A percentile compares a stretch with the other conserved stretches of the same genome.
phyloP scores from a whole-genome alignment of 2,329 filamentous ascomycete genomes.

The Ceratocystis diversiconidia region DNA sequence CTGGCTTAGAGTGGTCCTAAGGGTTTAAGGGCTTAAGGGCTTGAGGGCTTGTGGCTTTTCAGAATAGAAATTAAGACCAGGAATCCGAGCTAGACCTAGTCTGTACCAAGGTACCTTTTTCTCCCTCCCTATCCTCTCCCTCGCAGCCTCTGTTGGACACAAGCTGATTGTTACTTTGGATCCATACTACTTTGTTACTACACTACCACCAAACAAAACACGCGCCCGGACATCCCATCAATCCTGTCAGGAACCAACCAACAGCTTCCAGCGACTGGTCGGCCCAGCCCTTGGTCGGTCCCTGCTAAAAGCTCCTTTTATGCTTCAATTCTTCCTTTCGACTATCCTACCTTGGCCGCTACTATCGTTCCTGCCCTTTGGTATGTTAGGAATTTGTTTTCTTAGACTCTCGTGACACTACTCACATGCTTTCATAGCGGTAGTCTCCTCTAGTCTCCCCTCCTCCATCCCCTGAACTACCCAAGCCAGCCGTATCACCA shows the following conservation, averaged over 20 bases:
- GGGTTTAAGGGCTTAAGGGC: background rate
- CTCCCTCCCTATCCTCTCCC: too few species aligned
- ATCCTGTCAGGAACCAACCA: constrained; percentile 2
- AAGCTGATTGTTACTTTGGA: background rate
- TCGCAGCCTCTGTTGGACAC: too few species aligned
- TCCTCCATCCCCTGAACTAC: background rate
- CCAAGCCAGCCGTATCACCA: background rate
- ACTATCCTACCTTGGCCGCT: background rate
- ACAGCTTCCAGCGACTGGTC: background rate
- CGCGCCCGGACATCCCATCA: background rate
- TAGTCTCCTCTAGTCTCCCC: background rate
- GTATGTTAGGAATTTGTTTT: background rate
- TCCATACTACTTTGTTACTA: background rate
- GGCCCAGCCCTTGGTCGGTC: background rate
- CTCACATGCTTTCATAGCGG: background rate
- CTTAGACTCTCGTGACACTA: background rate
- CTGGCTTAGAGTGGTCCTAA: background rate
- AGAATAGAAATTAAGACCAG: too few species aligned
- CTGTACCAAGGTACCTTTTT: too few species aligned
- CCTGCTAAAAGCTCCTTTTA: background rate
- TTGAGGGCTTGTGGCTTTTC: background rate
- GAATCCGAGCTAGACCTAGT: too few species aligned
- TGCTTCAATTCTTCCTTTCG: background rate
- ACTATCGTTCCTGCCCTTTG: background rate
- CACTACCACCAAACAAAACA: background rate